Evolutionary conservation across 2,329 filamentous ascomycete species (phyloP).

Genomic region (Colletotrichum plurivorum): DNA sequence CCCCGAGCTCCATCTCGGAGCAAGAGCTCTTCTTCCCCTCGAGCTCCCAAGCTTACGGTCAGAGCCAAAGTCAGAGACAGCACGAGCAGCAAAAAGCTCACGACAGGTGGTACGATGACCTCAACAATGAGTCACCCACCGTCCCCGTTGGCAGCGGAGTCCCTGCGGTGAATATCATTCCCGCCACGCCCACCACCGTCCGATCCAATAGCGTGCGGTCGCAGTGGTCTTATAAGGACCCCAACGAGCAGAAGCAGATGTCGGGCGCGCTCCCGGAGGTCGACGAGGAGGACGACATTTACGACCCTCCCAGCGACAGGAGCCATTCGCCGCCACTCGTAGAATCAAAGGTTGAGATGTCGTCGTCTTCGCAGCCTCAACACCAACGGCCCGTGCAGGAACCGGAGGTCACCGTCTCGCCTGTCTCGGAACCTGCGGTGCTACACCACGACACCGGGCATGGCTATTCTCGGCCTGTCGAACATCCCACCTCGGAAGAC

Average conservation of each 20-base stretch:
- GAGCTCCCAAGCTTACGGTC: conserved; percentile 14
- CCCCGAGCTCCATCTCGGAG: conserved; percentile 34
- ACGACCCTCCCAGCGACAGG: conserved; percentile 17
- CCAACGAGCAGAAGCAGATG: conserved; percentile 24
- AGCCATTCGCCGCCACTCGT: conserved; percentile 8
- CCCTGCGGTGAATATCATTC: conserved; percentile 37
- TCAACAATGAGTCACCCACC: conserved; percentile 31
- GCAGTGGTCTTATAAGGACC: conserved; percentile 26
- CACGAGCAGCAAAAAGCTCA: conserved; percentile 21
- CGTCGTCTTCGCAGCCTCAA: conserved; percentile 8
- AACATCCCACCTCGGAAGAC: not conserved
- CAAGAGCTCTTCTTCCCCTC: conserved; percentile 31
- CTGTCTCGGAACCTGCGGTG: conserved; percentile 25
- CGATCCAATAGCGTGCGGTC: conserved; percentile 38
- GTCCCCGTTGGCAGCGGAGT: conserved; percentile 31
- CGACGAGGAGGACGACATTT: conserved; percentile 33
- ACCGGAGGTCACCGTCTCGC: conserved; percentile 6
- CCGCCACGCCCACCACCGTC: conserved; percentile 34
- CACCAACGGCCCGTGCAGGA: not conserved
- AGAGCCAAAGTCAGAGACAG: conserved; percentile 24
- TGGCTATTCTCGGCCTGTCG: not conserved
- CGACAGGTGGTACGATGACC: conserved; percentile 28
- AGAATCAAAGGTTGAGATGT: conserved; percentile 10
- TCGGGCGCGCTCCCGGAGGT: conserved; percentile 27
- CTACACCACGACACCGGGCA: conserved; percentile 14